Evolutionary conservation across 2,329 filamentous ascomycete species (phyloP), one percentile per base, ranked within the genome.

Genomic region (Metarhizium guizhouense): DNA sequence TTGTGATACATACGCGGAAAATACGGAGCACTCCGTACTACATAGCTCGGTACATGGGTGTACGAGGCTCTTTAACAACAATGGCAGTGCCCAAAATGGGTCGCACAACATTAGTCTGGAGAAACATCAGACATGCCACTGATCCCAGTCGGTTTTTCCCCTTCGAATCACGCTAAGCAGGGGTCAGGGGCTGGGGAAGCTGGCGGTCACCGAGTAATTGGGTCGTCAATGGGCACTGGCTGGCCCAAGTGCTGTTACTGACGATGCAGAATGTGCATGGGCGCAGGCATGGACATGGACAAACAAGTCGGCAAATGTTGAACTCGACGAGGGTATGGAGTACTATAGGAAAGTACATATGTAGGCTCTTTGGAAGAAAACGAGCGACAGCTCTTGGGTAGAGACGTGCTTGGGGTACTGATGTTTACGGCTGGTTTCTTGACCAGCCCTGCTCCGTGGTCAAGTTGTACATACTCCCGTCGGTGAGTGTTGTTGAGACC

Each of bases 131-230:
- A 45, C 42, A 45, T 45, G 42, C n/a, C 25, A 25, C 25, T 25
- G 25, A 25, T 25, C 25, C 25, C 42, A 18, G 42, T 25, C 42
- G 6, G 5, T 45, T 10, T 18, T n/a, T 45, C 6, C 42, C n/a
- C n/a, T 45, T 45, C 6, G 7, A 20, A 45, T 20, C n/a, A 45
- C n/a, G 7, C 42, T 45, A 45, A 25, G 42, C 42, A 59, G 56
- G 53, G 56, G 56, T 55, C 53, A 52, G 6, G 42, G 42, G 42
- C 18, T 25, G 42, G 5, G 42, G 42, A 13, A 45, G 42, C 42
- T 45, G 42, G 58, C 18, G 42, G n/a, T 45, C 16, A 45, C 42
- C 42, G 10, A 45, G 42, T 10, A 45, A 18, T 16, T 25, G 42
- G 42, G n/a, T 20, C 18, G 42, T 25, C 42, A 6, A 45, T 16